Base-by-base conservation (phyloP, 164 flowering plant genomes). In the Vitis riparia region DNA sequence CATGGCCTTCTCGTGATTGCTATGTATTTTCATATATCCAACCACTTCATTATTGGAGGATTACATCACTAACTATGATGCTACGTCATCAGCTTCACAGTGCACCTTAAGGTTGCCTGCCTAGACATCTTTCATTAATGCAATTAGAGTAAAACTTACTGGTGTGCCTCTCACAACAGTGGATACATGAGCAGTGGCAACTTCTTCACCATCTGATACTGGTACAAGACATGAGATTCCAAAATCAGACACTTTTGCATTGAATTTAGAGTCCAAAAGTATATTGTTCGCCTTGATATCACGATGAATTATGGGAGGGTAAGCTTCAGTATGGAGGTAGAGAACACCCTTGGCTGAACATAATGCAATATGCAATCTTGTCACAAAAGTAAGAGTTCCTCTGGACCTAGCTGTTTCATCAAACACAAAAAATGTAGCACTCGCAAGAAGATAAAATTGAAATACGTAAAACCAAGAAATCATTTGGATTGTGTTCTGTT, bases 261-360 rank as follows among this genome's bases (percentile, higher is more conserved):
- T 76, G 62, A 78, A 69, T 10, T 74, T 80, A 30, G 80, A 74
- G 59, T 82, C 83, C 65, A 82, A 68, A 30, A 82, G 56, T 68
- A 82, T 82, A 75, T 82, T 82, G 71, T 64, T 82, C 23, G 85
- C 79, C 68, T 82, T 82, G 72, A 82, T 78, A 64, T 82, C 85
- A 10, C 83, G 73, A 66, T 80, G 85, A 62, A 82, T 71, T 73
- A 82, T 73, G 5, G 83, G 81, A 1, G 83, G 85, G 57, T 78
- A 32, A 12, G 81, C 85, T 71, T 82, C 85, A 37, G 77, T 77
- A 30, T 82, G 85, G 58, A 82, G 83, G 66, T 80, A 82, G 32
- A 75, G 80, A 11, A 82, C 73, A 66, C 83, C 85, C 71, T 73
- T 75, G 12, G 83, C 79, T 32, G 85, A 67, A 62, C 66, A 79